Evolutionary conservation across 441 rosid species (phyloP).

Genomic region (Breynia disticha): DNA sequence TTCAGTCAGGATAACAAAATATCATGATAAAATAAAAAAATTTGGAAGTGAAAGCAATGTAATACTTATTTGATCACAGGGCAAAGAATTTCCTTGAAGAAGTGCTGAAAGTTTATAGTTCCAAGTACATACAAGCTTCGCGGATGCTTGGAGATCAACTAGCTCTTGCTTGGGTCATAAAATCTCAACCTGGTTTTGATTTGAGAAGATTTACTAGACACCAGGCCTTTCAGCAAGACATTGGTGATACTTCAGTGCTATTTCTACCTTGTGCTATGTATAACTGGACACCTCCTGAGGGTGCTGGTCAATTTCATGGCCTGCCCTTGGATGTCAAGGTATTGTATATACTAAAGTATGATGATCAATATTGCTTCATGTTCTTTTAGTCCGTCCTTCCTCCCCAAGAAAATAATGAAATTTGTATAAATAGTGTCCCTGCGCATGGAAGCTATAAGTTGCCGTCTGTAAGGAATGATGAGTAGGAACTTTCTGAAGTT

Average conservation of each 20-base stretch:
- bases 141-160: constrained; percentile 94
- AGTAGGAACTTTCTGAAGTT: too few relatives aligned
- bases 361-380: not conserved
- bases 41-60: too few relatives aligned
- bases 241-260: constrained; percentile 50
- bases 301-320: constrained; percentile 97
- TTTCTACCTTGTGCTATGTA: constrained; percentile 71
- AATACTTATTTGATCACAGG: constrained; percentile 31
- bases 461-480: not conserved
- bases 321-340: constrained; percentile 97
- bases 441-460: not conserved
- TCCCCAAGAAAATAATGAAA: too few relatives aligned
- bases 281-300: constrained; percentile 99
- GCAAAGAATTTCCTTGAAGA: constrained; percentile 54
- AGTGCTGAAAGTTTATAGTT: constrained; percentile 62
- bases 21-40: not conserved
- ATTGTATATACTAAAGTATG: constrained; percentile 1
- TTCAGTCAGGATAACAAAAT: too few relatives aligned
- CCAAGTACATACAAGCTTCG: constrained; percentile 68
- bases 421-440: not conserved
- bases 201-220: constrained; percentile 52
- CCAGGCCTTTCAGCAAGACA: constrained; percentile 50
- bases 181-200: constrained; percentile 54
- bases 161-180: constrained; percentile 70
- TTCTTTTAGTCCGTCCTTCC: not conserved